These are phyloP conservation scores for Blastobotrys attinorum DNA, from an alignment of 805 yeast genomes.

Conservation along the genomic window DNA sequence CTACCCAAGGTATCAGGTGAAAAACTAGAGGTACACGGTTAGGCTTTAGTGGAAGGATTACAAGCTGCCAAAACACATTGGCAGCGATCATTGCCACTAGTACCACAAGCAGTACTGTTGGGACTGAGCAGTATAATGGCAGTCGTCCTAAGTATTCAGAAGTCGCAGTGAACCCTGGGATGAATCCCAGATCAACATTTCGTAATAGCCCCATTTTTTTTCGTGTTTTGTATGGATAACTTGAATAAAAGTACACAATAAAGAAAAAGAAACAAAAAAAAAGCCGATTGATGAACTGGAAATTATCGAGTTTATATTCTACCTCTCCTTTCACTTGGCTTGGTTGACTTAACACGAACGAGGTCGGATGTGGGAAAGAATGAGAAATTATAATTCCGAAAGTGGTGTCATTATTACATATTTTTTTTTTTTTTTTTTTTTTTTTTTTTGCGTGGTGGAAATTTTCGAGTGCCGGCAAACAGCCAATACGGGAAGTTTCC, in stretches of 20 bases:
- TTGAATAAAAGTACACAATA: background rate
- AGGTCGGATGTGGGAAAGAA: too few species aligned
- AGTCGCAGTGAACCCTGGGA: background rate
- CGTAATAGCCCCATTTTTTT: background rate
- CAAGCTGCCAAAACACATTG: slow-evolving; percentile 29
- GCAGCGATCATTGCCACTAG: slow-evolving; percentile 18
- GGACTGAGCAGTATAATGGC: slow-evolving; percentile 21
- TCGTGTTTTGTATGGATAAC: background rate
- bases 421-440: too few species aligned
- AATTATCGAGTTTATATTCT: too few species aligned
- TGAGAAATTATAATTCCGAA: too few species aligned
- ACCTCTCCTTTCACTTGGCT: too few species aligned
- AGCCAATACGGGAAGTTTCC: too few species aligned
- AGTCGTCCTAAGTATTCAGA: slow-evolving; percentile 1
- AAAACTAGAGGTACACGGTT: slow-evolving; percentile 88
- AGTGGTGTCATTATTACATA: too few species aligned
- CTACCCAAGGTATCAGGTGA: slow-evolving; percentile 93
- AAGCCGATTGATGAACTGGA: background rate
- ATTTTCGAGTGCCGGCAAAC: too few species aligned
- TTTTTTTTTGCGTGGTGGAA: too few species aligned
- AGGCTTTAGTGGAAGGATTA: slow-evolving; percentile 25
- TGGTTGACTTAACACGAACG: too few species aligned
- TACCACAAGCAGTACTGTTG: slow-evolving; percentile 15
- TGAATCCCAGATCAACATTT: background rate
- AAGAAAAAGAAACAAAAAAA: background rate